Evolutionary conservation across 768 basidiomycete genomes (phyloP).

Genomic region (Serpula lacrymans): DNA sequence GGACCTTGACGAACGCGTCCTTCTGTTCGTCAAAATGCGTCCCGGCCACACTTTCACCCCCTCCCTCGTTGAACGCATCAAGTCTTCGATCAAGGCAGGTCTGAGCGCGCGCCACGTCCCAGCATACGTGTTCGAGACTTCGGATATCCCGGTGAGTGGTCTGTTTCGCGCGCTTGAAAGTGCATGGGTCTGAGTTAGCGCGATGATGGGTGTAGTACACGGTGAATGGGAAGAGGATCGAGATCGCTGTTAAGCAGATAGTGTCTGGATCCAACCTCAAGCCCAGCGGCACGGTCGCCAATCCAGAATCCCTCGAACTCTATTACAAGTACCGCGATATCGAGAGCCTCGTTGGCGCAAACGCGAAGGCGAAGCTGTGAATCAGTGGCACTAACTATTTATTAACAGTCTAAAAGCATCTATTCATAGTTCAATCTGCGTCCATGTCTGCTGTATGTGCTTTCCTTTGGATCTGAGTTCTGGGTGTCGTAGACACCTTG

Average conservation of each 20-base stretch:
- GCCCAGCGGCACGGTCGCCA: slow-evolving; percentile 74
- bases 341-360: slow-evolving; percentile 25
- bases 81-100: slow-evolving; percentile 50
- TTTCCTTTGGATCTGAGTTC: too few relatives aligned
- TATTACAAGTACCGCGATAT: slow-evolving; percentile 64
- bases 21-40: slow-evolving; percentile 71
- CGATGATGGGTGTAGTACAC: slow-evolving; percentile 48
- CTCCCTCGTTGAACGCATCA: slow-evolving; percentile 46
- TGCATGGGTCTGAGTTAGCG: neutral
- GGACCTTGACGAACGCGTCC: slow-evolving; percentile 70
- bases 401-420: too few relatives aligned
- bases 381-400: too few relatives aligned
- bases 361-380: slow-evolving; percentile 13
- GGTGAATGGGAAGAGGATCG: slow-evolving; percentile 75
- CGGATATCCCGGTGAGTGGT: slow-evolving; percentile 63
- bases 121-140: slow-evolving; percentile 56
- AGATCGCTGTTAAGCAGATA: slow-evolving; percentile 77
- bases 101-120: slow-evolving; percentile 78
- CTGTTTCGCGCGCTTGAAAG: too few relatives aligned
- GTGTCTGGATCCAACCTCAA: slow-evolving; percentile 61
- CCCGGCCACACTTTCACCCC: slow-evolving; percentile 40
- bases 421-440: neutral
- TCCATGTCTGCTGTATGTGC: too few relatives aligned
- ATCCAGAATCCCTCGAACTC: slow-evolving; percentile 60
- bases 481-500: too few relatives aligned